Base-by-base conservation (phyloP, 2,329 filamentous ascomycete species). In the Venturia asperata region DNA sequence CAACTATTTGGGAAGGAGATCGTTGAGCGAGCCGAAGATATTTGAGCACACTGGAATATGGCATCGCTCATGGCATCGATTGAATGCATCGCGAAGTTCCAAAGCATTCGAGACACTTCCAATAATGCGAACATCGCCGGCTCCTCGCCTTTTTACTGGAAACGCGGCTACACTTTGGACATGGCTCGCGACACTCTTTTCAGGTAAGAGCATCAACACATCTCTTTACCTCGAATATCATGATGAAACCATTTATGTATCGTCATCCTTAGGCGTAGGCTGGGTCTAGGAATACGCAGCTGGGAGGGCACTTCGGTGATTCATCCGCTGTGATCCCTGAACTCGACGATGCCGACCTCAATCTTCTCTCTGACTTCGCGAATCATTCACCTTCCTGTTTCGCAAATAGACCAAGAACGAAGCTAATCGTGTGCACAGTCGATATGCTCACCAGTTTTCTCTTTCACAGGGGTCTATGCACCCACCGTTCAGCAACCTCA, bases 211-310 rank as follows among this genome's bases (percentile, higher is more conserved):
- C 39, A n/a, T 13, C 17, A 17, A 10, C 24, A 15, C 42, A 7
- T 15, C 62, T 30, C 63, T 49, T 52, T 65, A 65, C 43, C 27
- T 34, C 58, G 49, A 65, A 71, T 73, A 72, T 70, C 72, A 88
- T 93, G 91, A 95, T 93, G 91, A 94, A 86, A 92, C 76, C 77
- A 78, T 83, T 79, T 83, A 58, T 58, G 52, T 92, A 92, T 92
- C 89, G 90, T 95, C 91, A 95, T 96, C 91, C 91, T 95, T 95
- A 95, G 90, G 82, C 91, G 84, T 87, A 71, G 52, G 63, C 60
- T 64, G 63, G 49, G 60, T 61, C 47, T 27, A 15, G 41, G 24
- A 39, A 52, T 21, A 64, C 43, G 42, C 63, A 24, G 47, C 42
- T 58, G 63, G 63, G 37, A 34, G 63, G 49, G 49, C 63, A 39